These are phyloP conservation scores for Achaetomiella virescens DNA, from an alignment of 495 filamentous ascomycete genomes.

Conservation along the genomic window DNA sequence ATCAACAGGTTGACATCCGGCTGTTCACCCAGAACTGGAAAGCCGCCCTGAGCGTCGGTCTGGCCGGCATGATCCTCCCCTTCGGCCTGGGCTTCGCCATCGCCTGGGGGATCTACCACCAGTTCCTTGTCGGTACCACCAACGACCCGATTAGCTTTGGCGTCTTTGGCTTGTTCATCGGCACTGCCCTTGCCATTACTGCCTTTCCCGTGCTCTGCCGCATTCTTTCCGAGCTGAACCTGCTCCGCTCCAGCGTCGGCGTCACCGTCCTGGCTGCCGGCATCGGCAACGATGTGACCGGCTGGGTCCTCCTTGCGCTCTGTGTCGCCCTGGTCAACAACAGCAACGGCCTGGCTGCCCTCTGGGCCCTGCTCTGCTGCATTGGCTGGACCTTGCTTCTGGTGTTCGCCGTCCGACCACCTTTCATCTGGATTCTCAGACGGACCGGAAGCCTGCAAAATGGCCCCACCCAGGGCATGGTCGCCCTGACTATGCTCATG, in stretches of 20 bases:
- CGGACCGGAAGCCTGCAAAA: slow-evolving; percentile 76
- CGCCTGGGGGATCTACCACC: slow-evolving; percentile 76
- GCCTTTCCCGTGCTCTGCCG: slow-evolving; percentile 94
- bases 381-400: slow-evolving; percentile 75
- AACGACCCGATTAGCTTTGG: slow-evolving; percentile 57
- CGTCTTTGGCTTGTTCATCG: slow-evolving; percentile 86
- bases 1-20: slow-evolving; percentile 63
- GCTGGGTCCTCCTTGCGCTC: slow-evolving; percentile 90
- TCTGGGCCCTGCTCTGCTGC: slow-evolving; percentile 77
- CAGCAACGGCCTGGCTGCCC: slow-evolving; percentile 71
- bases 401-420: slow-evolving; percentile 65
- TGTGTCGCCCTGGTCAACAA: slow-evolving; percentile 94
- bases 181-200: slow-evolving; percentile 91
- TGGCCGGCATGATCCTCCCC: slow-evolving; percentile 81
- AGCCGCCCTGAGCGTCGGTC: slow-evolving; percentile 71
- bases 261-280: slow-evolving; percentile 89
- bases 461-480: slow-evolving; percentile 81
- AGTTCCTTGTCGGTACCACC: slow-evolving; percentile 62
- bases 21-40: slow-evolving; percentile 82
- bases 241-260: slow-evolving; percentile 78
- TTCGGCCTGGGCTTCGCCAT: slow-evolving; percentile 65
- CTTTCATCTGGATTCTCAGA: slow-evolving; percentile 68
- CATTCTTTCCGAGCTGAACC: slow-evolving; percentile 87
- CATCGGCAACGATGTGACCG: slow-evolving; percentile 86
- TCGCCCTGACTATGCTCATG: slow-evolving; percentile 75